Conservation (phyloP, 1,139 yeast species). For the Magnusiomyces suaveolens region DNA sequence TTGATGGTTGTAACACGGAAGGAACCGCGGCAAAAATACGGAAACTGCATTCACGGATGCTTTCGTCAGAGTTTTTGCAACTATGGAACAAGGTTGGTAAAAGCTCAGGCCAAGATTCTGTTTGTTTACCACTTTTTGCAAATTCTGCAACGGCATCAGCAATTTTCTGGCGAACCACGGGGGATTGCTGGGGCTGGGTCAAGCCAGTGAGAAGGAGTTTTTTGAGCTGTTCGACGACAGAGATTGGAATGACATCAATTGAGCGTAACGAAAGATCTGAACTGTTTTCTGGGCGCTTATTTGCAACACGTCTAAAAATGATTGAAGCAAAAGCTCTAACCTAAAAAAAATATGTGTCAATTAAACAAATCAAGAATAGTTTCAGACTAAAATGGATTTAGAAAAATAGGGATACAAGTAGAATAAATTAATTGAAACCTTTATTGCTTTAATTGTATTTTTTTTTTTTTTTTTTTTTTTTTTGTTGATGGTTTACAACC, state of each 20-base stretch:
- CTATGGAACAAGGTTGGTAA: constrained; percentile 68
- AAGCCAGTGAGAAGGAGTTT: constrained; percentile 64
- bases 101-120: constrained; percentile 59
- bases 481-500: background rate
- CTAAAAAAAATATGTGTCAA: constrained; percentile 15
- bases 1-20: constrained; percentile 48
- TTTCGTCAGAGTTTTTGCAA: constrained; percentile 50
- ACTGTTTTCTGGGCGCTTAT: constrained; percentile 58
- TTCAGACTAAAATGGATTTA: too few relatives aligned
- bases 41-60: constrained; percentile 81
- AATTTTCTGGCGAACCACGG: constrained; percentile 76
- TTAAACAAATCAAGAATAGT: background rate
- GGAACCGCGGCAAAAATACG: constrained; percentile 84
- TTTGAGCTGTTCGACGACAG: constrained; percentile 56
- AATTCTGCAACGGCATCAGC: constrained; percentile 93
- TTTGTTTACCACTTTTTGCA: constrained; percentile 36
- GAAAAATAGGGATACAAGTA: background rate
- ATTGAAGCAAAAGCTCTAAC: constrained; percentile 67
- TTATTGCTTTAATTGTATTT: background rate
- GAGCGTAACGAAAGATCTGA: constrained; percentile 64
- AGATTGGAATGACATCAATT: constrained; percentile 56
- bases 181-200: constrained; percentile 45
- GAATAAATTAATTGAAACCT: background rate
- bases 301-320: constrained; percentile 73
- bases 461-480: background rate